Conservation (phyloP, 352 stramenopile genomes). For the Phytophthora constricta region DNA sequence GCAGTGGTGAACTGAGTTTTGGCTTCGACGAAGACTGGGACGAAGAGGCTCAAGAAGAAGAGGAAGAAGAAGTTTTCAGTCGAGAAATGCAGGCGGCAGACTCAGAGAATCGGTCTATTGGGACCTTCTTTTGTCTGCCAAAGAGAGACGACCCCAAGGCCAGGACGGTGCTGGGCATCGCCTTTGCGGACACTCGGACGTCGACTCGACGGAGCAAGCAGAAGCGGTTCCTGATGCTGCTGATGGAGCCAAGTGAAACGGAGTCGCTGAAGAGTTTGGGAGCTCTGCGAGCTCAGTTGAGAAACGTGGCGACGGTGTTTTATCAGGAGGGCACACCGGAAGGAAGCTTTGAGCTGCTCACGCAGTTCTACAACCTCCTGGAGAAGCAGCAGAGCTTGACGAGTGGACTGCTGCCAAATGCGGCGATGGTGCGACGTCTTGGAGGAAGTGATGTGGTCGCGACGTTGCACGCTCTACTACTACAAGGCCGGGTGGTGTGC, state of each 20-base stretch:
- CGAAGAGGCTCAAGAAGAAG: slow-evolving; percentile 39
- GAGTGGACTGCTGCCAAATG: slow-evolving; percentile 51
- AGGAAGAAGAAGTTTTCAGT: slow-evolving; percentile 79
- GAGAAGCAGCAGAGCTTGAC: slow-evolving; percentile 53
- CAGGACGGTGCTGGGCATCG: slow-evolving; percentile 51
- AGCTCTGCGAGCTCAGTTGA: slow-evolving; percentile 48
- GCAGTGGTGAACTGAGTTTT: slow-evolving; percentile 15
- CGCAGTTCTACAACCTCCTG: slow-evolving; percentile 33
- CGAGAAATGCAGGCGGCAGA: slow-evolving; percentile 59
- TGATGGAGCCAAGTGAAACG: slow-evolving; percentile 17
- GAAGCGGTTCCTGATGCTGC: slow-evolving; percentile 56
- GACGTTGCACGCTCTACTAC: slow-evolving; percentile 68
- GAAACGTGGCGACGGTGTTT: slow-evolving; percentile 33
- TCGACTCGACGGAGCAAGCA: slow-evolving; percentile 51
- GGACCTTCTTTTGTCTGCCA: slow-evolving; percentile 62
- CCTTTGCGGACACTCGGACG: slow-evolving; percentile 47
- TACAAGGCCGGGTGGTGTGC: slow-evolving; percentile 83
- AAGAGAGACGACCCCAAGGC: slow-evolving; percentile 17
- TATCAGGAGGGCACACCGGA: slow-evolving; percentile 37
- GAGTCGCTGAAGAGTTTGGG: slow-evolving; percentile 31
- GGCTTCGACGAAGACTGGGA: slow-evolving; percentile 23
- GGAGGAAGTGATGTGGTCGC: slow-evolving; percentile 66
- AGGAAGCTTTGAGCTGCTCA: slow-evolving; percentile 41
- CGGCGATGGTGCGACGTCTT: slow-evolving; percentile 53
- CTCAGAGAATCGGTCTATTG: slow-evolving; percentile 16